Evolutionary conservation across 768 basidiomycete species (phyloP).

Genomic region (Podaxis sp.): DNA sequence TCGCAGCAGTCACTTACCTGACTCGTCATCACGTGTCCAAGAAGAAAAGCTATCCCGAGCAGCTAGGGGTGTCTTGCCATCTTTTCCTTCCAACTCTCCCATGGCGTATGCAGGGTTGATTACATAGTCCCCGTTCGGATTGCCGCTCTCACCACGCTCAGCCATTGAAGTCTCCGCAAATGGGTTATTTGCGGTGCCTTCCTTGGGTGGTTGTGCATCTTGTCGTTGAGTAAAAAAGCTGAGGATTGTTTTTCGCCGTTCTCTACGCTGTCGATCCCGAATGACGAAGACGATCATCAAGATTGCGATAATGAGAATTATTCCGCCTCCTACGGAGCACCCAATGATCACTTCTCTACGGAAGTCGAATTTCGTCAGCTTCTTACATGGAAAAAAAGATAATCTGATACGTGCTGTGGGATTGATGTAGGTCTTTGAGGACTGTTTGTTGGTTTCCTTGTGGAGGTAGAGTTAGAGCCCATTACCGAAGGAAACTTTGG

Average conservation of each 20-base stretch:
- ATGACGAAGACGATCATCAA: slow-evolving; percentile 39
- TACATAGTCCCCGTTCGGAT: background rate
- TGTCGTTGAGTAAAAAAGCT: background rate
- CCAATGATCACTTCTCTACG: slow-evolving; percentile 43
- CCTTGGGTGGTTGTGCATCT: background rate
- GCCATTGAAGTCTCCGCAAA: background rate
- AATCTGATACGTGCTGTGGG: background rate
- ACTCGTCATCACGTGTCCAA: background rate
- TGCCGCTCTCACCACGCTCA: background rate
- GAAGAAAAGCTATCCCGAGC: background rate
- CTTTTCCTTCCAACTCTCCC: background rate
- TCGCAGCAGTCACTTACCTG: background rate
- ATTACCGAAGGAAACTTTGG: background rate
- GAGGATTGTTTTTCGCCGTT: slow-evolving; percentile 11
- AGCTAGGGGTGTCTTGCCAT: background rate
- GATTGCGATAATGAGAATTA: slow-evolving; percentile 35
- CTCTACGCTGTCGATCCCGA: slow-evolving; percentile 30
- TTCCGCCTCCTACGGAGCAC: slow-evolving; percentile 34
- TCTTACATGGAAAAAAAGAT: background rate
- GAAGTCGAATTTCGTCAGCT: background rate
- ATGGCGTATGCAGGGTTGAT: slow-evolving; percentile 4
- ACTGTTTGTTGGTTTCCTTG: background rate
- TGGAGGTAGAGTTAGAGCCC: background rate
- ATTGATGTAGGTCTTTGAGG: background rate
- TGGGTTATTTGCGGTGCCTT: background rate